Evolutionary conservation across 2,329 filamentous ascomycete genomes (phyloP).

Genomic region (Ascochyta pisi): DNA sequence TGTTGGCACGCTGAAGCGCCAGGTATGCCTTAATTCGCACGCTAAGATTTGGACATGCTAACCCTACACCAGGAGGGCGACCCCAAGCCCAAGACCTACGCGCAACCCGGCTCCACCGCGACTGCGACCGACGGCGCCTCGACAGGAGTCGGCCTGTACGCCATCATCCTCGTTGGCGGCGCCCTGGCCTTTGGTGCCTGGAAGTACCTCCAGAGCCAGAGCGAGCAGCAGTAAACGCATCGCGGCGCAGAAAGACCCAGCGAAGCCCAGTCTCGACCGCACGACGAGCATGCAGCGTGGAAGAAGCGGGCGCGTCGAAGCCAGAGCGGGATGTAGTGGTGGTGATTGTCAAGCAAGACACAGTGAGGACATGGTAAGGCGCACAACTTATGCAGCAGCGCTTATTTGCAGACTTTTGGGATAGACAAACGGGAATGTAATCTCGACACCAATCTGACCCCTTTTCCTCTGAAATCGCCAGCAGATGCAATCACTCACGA

Average conservation of each 20-base stretch:
- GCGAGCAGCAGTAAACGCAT: slow-evolving; percentile 21
- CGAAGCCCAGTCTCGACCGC: background rate
- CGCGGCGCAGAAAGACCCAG: background rate
- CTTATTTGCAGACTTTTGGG: too few species aligned
- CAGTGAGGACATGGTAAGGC: too few species aligned
- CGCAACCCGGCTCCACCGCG: slow-evolving; percentile 55
- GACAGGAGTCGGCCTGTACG: slow-evolving; percentile 81
- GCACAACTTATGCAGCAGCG: too few species aligned
- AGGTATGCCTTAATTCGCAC: slow-evolving; percentile 33
- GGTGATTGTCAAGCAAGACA: too few species aligned
- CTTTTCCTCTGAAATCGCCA: too few species aligned
- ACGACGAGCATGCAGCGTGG: background rate
- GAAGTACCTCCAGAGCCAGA: slow-evolving; percentile 75
- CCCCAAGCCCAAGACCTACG: slow-evolving; percentile 71
- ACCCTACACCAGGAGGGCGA: slow-evolving; percentile 67
- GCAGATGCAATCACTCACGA: too few species aligned
- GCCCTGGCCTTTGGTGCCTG: slow-evolving; percentile 80
- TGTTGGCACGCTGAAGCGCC: slow-evolving; percentile 48
- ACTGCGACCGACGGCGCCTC: slow-evolving; percentile 60
- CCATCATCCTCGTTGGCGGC: slow-evolving; percentile 78
- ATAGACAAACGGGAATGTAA: too few species aligned
- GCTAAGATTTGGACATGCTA: background rate
- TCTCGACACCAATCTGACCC: too few species aligned
- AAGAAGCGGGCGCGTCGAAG: too few species aligned
- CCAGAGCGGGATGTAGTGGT: too few species aligned